Evolutionary conservation across 495 filamentous ascomycete genomes (phyloP).

Genomic region (Penicillium paradoxum): DNA sequence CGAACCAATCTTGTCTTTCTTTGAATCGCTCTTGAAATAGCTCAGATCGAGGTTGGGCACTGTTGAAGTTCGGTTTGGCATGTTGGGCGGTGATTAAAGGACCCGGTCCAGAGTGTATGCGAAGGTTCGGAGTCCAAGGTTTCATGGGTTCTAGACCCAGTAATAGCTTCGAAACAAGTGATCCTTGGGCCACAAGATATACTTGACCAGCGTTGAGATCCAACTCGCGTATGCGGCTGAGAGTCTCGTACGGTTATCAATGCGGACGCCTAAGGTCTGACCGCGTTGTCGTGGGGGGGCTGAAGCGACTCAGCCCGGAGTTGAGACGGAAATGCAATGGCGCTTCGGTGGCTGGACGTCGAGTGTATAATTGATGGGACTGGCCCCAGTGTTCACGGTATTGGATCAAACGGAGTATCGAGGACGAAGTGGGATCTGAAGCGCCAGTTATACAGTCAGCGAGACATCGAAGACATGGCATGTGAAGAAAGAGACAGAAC

Average conservation of each 20-base stretch:
- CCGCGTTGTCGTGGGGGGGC: not conserved
- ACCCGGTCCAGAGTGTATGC: constrained; percentile 1
- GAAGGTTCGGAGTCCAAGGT: constrained; percentile 4
- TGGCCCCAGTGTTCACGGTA: not conserved
- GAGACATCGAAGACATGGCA: not conserved
- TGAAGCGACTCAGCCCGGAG: not conserved
- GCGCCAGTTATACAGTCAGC: constrained; percentile 15
- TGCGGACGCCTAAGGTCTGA: not conserved
- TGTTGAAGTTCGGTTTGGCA: constrained; percentile 40
- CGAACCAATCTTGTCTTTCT: constrained; percentile 27
- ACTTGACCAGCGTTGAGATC: not conserved
- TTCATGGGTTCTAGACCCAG: constrained; percentile 2
- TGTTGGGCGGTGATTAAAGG: constrained; percentile 27
- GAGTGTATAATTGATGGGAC: not conserved
- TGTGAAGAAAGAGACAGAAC: constrained; percentile 1
- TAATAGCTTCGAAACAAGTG: not conserved
- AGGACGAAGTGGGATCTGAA: constrained; percentile 12
- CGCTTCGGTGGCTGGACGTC: not conserved
- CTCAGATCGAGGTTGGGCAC: constrained; percentile 44
- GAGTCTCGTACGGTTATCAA: not conserved
- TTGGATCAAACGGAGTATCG: constrained; percentile 5
- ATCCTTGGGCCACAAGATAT: not conserved
- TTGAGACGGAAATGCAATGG: not conserved
- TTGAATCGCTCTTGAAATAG: constrained; percentile 30
- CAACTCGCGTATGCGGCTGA: constrained; percentile 3